These are phyloP conservation scores for Annulohypoxylon stygium DNA, from an alignment of 495 filamentous ascomycete species.

Conservation along the genomic window DNA sequence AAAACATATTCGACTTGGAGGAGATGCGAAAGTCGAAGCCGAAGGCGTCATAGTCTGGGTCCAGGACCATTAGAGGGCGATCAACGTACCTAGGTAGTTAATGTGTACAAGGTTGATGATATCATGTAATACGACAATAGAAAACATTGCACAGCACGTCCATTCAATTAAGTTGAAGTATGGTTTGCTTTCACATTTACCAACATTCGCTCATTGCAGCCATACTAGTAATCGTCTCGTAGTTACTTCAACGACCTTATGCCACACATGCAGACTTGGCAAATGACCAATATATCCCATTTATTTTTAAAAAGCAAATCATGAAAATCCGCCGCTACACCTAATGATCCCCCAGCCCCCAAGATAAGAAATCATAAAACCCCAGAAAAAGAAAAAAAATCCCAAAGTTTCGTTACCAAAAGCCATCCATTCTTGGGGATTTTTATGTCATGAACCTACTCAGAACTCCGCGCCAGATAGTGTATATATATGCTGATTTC, in stretches of 20 bases:
- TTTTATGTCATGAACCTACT: constrained; percentile 20
- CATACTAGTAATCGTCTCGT: not conserved
- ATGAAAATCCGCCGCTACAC: constrained; percentile 5
- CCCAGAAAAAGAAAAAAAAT: not conserved
- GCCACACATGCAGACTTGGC: not conserved
- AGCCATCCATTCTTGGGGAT: constrained; percentile 25
- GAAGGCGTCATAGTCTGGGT: not conserved
- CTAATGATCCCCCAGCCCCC: not conserved
- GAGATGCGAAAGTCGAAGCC: constrained; percentile 56
- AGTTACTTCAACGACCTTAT: not conserved
- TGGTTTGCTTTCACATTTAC: not conserved
- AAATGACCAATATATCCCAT: not conserved
- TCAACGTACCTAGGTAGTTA: not conserved
- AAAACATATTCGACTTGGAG: constrained; percentile 63
- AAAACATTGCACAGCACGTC: not conserved
- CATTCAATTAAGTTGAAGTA: too few species aligned
- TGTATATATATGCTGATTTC: constrained; percentile 32
- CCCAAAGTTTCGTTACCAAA: constrained; percentile 9
- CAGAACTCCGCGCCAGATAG: constrained; percentile 35
- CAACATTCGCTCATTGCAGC: not conserved
- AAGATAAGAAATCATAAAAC: not conserved
- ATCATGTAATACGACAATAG: not conserved
- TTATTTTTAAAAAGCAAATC: not conserved
- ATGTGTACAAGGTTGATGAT: constrained; percentile 10
- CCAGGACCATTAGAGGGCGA: not conserved